phyloP scores from a whole-genome alignment of 2,329 filamentous ascomycete genomes.

The Penicillium sp. region DNA sequence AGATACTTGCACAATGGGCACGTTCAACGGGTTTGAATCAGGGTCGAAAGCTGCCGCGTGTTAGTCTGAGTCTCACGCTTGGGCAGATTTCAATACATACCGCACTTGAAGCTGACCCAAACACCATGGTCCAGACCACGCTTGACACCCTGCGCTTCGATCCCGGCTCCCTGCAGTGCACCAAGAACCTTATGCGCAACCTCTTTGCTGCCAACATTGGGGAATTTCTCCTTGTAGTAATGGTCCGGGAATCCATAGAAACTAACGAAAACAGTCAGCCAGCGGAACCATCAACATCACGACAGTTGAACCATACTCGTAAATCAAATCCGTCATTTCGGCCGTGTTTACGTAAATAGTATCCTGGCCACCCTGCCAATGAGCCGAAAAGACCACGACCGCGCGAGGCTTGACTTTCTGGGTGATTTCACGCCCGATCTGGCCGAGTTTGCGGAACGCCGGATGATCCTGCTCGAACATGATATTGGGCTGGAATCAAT shows the following conservation, averaged over 20 bases:
- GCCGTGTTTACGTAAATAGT: constrained; percentile 61
- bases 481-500: constrained; percentile 48
- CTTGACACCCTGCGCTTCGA: constrained; percentile 54
- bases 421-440: constrained; percentile 65
- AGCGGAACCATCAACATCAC: not conserved
- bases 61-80: too few species aligned
- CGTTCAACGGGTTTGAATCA: constrained; percentile 54
- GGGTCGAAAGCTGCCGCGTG: constrained; percentile 52
- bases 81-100: too few species aligned
- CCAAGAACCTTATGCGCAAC: constrained; percentile 56
- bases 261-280: constrained; percentile 27
- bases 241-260: constrained; percentile 67
- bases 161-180: constrained; percentile 52
- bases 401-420: constrained; percentile 63
- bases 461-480: constrained; percentile 65
- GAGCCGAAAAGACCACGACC: constrained; percentile 69
- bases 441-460: constrained; percentile 58
- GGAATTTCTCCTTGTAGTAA: constrained; percentile 63
- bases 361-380: constrained; percentile 60
- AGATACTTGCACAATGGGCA: constrained; percentile 68
- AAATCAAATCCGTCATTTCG: constrained; percentile 60
- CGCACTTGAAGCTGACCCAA: constrained; percentile 60
- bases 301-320: constrained; percentile 49
- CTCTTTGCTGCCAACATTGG: constrained; percentile 56
- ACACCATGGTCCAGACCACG: constrained; percentile 70